These are phyloP conservation scores for Sphaceloma murrayae DNA, from an alignment of 2,329 filamentous ascomycete species.

Conservation along the genomic window DNA sequence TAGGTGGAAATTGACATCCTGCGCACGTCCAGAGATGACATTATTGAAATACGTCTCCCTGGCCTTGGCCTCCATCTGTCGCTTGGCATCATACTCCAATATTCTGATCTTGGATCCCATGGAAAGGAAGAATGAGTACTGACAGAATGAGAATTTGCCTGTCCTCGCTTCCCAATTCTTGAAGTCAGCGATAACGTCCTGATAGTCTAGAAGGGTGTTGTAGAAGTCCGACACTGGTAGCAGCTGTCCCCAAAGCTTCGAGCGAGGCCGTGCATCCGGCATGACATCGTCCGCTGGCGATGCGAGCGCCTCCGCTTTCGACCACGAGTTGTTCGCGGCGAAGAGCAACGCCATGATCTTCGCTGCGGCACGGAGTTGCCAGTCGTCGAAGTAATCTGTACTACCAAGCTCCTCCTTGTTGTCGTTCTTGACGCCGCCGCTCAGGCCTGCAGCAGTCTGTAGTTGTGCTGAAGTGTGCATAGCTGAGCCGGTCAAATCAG, in stretches of 20 bases:
- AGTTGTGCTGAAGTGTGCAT: constrained; percentile 57
- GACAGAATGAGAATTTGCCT: constrained; percentile 75
- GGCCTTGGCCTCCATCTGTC: constrained; percentile 83
- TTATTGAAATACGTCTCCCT: constrained; percentile 86
- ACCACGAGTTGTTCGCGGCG: constrained; percentile 59
- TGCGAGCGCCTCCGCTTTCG: constrained; percentile 11
- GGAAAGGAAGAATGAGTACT: constrained; percentile 84
- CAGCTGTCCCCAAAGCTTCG: constrained; percentile 51
- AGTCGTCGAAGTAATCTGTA: constrained; percentile 67
- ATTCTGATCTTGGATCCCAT: constrained; percentile 90
- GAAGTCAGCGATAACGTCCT: constrained; percentile 78
- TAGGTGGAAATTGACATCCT: constrained; percentile 62
- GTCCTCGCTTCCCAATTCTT: constrained; percentile 73
- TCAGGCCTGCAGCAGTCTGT: constrained; percentile 62
- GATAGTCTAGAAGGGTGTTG: constrained; percentile 73
- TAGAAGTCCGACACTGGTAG: constrained; percentile 80
- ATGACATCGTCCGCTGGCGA: constrained; percentile 19
- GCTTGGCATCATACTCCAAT: constrained; percentile 73
- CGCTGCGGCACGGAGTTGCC: constrained; percentile 76
- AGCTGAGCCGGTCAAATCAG: constrained; percentile 58
- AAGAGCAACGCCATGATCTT: constrained; percentile 74
- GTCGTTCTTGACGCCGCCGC: constrained; percentile 41
- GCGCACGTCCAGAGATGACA: constrained; percentile 63
- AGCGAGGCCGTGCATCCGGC: constrained; percentile 35
- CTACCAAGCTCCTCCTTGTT: constrained; percentile 44